Evolutionary conservation across 1,284 basidiomycete species (phyloP), one percentile per base, ranked within the genome.

Genomic region (Cryptococcus sp.): DNA sequence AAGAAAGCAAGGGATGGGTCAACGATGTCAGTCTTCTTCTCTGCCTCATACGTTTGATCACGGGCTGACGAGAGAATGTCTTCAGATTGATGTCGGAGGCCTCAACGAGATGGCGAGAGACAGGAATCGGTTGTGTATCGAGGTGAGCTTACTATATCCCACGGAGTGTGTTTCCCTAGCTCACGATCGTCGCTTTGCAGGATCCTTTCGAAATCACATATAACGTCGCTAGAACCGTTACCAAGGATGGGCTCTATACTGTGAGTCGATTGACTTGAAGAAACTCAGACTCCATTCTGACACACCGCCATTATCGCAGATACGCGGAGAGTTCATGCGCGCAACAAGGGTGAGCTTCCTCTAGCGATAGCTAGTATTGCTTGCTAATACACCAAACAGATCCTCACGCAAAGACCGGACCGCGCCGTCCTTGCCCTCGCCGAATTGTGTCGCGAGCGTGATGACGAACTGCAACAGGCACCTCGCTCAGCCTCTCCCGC

Each of bases 281-380:
- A 11, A 13, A 20, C 16, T 13, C 31, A 35, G 31, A 42, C 13
- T 27, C 20, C 27, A 27, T 39, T 6, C 42, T 19, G 5, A 39
- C 16, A 19, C 23, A 38, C 5, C 35, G n/a, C 7, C 41, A 13
- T 19, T n/a, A 41, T 54, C n/a, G 13, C 66, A 94, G 91, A 95
- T 99, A 70, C 92, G 95, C 10, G 95, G 95, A 51, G 95, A 98
- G 81, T 96, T 98, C 76, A 97, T 97, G 91, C 88, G 95, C 42
- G 95, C 94, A 11, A 88, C 88, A 27, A 86, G 93, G 50, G 75
- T 77, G 44, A 66, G 75, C 65, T 8, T 78, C 40, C 65, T 49
- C 27, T 13, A 15, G n/a, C 6, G 17, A 41, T 25, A 6, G 17
- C 10, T 1, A 4, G 16, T 20, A 15, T 11, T 19, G 19, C 8